Base-by-base conservation (phyloP, 2,329 filamentous ascomycete genomes). In the Colletotrichum sp. region DNA sequence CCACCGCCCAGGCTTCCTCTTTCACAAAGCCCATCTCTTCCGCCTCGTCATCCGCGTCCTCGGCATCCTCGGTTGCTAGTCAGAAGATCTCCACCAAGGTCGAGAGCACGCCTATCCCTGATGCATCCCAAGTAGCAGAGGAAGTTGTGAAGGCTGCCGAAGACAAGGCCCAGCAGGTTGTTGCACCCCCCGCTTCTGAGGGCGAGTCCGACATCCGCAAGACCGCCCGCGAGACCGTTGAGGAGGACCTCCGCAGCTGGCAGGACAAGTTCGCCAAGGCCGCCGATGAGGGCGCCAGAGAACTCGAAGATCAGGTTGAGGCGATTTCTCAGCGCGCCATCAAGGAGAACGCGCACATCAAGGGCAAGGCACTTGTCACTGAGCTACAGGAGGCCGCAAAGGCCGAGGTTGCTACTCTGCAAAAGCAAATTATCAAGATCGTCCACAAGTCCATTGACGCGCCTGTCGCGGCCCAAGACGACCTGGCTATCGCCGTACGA, bases 251-350 rank as follows among this genome's bases (percentile, higher is more conserved):
- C 16, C 90, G 92, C 79, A 90, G 90, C 72, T 99, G 97, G 96
- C 94, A 98, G 84, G 92, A 92, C 77, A 98, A 98, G 81, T 98
- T 98, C 82, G 91, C 94, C 32, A 92, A 93, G 76, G 96, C 96
- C 12, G 95, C 95, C 9, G 94, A 98, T 76, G 96, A 98, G 82
- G 96, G 96, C 7, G 90, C 90, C 6, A 81, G 83, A 24, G 91
- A 97, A 77, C 95, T 99, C 77, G 94, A 96, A 39, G 89, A 92
- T 6, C 90, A 92, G 44, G 86, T 94, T 21, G 87, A 90, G 44
- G 93, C 95, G 72, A 90, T 92, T 49, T 82, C 87, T 16, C 84
- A 86, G 74, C 86, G 86, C 57, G 88, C 91, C 86, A 88, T 95
- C 74, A 86, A 92, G 4, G 90, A 90, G 18, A 91, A 95, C 72